Percentiles rank a stretch among this genome's conserved stretches.
These are phyloP conservation scores for Talaromyces wortmannii DNA, from an alignment of 495 filamentous ascomycete species.

Conservation along the genomic window DNA sequence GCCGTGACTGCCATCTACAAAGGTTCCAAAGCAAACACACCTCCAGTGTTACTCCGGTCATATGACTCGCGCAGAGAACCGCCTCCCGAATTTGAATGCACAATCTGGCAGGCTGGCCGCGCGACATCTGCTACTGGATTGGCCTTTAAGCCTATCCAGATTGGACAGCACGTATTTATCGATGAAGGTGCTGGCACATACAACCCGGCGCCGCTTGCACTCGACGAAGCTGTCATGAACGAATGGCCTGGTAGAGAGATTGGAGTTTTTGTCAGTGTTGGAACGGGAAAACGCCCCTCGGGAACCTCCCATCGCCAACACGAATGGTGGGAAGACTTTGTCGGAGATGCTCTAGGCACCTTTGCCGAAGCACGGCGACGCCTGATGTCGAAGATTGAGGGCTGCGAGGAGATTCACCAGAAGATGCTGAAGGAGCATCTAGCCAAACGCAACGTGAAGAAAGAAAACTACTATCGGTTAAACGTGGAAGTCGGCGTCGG, in stretches of 20 bases:
- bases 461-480: slow-evolving; percentile 92
- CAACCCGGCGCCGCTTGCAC: slow-evolving; percentile 77
- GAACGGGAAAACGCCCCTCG: slow-evolving; percentile 81
- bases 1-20: slow-evolving; percentile 90
- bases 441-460: slow-evolving; percentile 67
- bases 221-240: slow-evolving; percentile 86
- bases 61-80: slow-evolving; percentile 93
- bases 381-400: slow-evolving; percentile 86
- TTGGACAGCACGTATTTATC: slow-evolving; percentile 88
- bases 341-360: slow-evolving; percentile 62
- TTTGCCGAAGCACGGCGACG: slow-evolving; percentile 84
- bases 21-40: slow-evolving; percentile 58
- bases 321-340: slow-evolving; percentile 90
- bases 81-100: slow-evolving; percentile 81
- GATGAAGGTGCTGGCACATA: slow-evolving; percentile 90
- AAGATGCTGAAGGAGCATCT: slow-evolving; percentile 73
- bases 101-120: slow-evolving; percentile 91
- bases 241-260: slow-evolving; percentile 93
- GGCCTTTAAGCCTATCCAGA: slow-evolving; percentile 92
- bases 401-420: slow-evolving; percentile 86
- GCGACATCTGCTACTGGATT: slow-evolving; percentile 89
- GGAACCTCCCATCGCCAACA: slow-evolving; percentile 59
- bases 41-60: slow-evolving; percentile 72
- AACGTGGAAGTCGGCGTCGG: slow-evolving; percentile 97
- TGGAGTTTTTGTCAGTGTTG: slow-evolving; percentile 83